Base-by-base conservation (phyloP, 2,329 filamentous ascomycete species). In the Sphaerulina vaccinii region DNA sequence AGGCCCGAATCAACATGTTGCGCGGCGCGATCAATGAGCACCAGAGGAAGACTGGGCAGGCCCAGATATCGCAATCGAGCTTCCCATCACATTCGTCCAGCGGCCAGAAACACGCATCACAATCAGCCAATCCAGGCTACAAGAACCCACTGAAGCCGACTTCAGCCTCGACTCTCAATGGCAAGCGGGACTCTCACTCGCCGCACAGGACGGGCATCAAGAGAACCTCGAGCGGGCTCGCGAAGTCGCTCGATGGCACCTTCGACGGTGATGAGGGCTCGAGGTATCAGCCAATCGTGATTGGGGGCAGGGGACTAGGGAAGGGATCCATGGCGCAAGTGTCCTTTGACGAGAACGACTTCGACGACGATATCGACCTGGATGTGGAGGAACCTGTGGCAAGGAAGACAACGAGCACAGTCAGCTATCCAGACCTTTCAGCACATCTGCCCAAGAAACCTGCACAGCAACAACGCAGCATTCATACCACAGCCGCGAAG, bases 331-430 rank as follows among this genome's bases (percentile, higher is more conserved):
- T 54, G 15, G 43, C 60, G 6, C 60, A 65, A n/a, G 57, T 61
- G 32, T 43, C 63, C 54, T 87, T 90, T 57, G 81, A 84, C 54
- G 87, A 90, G 56, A 85, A 92, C 61, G 91, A 96, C 65, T 93
- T 95, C 60, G 89, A 90, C 62, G 88, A 92, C 65, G 90, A 96
- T 61, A 79, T 85, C 16, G 81, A 90, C 49, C 75, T 95, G 19
- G 87, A 90, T 56, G 79, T 84, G 45, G 79, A 87, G 52, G 78
- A 82, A 52, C 82, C 84, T 0, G 70, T 75, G 1, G 74, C 79
- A 1, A 75, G 73, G 58, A 65, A 62, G 33, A 41, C 18, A 2
- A 67, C 73, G 57, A 65, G 62, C 33, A 67, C 68, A 2, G 66
- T 76, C 16, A 63, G 60, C 21, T 76, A 77, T 44, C 73, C 75